phyloP scores from a whole-genome alignment of 2,329 filamentous ascomycete species.

The Conoideocrella luteorostrata region DNA sequence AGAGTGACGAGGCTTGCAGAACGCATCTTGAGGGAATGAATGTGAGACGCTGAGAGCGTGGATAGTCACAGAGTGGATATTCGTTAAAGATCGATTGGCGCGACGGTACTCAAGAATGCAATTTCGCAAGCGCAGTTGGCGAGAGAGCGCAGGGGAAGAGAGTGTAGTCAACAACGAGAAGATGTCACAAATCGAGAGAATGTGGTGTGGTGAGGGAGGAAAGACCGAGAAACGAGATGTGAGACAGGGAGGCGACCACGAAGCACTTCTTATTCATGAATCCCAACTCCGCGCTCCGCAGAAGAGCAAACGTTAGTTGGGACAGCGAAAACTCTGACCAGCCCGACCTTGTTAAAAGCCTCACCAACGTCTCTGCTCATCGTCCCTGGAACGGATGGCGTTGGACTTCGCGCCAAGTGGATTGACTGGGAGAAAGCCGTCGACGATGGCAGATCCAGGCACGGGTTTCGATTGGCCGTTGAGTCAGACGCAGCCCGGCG shows the following conservation, averaged over 20 bases:
- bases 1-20: slow-evolving; percentile 36
- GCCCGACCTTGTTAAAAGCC: not conserved
- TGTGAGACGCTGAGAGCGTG: not conserved
- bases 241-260: not conserved
- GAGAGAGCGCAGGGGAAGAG: not conserved
- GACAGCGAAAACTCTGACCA: slow-evolving; percentile 3
- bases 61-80: not conserved
- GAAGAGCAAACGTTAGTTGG: not conserved
- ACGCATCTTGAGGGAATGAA: slow-evolving; percentile 35
- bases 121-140: not conserved
- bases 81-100: too few relatives aligned
- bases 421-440: not conserved
- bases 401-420: slow-evolving; percentile 2
- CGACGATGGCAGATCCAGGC: slow-evolving; percentile 12
- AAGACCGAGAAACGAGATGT: not conserved
- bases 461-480: slow-evolving; percentile 15
- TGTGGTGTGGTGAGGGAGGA: not conserved
- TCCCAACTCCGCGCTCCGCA: not conserved
- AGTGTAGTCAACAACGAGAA: slow-evolving; percentile 1
- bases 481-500: slow-evolving; percentile 2
- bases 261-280: not conserved
- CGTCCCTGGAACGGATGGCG: slow-evolving; percentile 2
- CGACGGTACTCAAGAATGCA: not conserved
- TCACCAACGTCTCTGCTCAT: slow-evolving; percentile 3
- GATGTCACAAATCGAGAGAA: not conserved